A percentile compares a stretch with the other conserved stretches of the same genome.
phyloP scores from a whole-genome alignment of 179 eudicot species.

The Pouteria campechiana region DNA sequence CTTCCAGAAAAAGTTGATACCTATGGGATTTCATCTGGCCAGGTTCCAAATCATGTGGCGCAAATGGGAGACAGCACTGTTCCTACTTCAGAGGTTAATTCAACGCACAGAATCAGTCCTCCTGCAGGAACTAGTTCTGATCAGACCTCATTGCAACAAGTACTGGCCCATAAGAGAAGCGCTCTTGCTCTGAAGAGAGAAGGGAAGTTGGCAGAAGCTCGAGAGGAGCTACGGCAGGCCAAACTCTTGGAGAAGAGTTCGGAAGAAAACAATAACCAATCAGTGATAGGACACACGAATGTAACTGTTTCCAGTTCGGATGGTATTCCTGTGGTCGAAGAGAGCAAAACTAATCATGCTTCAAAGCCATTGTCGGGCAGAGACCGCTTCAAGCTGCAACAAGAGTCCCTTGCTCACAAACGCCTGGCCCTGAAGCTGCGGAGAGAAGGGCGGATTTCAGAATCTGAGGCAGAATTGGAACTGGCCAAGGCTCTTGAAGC shows the following conservation, averaged over 20 bases:
- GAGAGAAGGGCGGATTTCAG: constrained; percentile 78
- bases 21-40: no score
- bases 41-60: no score
- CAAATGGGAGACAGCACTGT: no score
- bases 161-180: constrained; percentile 60
- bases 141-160: constrained; percentile 36
- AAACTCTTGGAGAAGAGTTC: constrained; percentile 58
- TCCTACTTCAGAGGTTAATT: no score
- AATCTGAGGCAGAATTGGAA: constrained; percentile 82
- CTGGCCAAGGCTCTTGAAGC: constrained; percentile 80
- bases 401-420: constrained; percentile 81
- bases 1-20: no score
- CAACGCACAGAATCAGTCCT: no score
- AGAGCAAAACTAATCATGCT: constrained; percentile 19
- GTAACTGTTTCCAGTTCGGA: constrained; percentile 15
- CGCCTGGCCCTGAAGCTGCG: constrained; percentile 72
- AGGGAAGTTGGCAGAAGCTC: constrained; percentile 80
- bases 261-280: constrained; percentile 25
- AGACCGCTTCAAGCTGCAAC: constrained; percentile 75
- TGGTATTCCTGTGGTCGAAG: constrained; percentile 13
- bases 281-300: constrained; percentile 8
- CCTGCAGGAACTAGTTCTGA: constrained; percentile 23
- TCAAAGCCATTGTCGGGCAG: constrained; percentile 49
- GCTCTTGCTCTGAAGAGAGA: constrained; percentile 79
- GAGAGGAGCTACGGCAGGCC: constrained; percentile 77